phyloP scores from a whole-genome alignment of 345 rosid genomes.

The Firmiana major region DNA sequence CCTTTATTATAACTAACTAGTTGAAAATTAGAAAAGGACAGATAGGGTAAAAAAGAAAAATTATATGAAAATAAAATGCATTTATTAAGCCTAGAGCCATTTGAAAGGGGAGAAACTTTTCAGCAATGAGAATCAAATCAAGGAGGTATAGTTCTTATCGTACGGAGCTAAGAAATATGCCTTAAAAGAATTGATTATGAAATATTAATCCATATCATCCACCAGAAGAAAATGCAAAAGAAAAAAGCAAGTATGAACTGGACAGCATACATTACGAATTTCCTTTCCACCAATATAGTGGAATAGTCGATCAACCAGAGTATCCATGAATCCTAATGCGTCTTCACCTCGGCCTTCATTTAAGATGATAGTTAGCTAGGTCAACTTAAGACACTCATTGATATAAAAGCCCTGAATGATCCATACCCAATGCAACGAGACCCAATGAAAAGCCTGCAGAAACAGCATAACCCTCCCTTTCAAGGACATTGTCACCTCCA shows the following conservation, averaged over 20 bases:
- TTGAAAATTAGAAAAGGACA: background rate
- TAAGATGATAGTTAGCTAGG: constrained; percentile 18
- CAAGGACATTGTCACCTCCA: constrained; percentile 98
- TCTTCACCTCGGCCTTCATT: constrained; percentile 87
- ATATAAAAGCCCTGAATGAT: constrained; percentile 17
- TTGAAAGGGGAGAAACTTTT: background rate
- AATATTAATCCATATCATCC: background rate
- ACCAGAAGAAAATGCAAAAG: constrained; percentile 11
- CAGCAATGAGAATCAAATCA: background rate
- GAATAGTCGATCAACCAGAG: constrained; percentile 72
- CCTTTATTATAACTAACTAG: background rate
- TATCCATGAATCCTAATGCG: constrained; percentile 66
- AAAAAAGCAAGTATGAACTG: constrained; percentile 24
- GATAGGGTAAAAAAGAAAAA: background rate
- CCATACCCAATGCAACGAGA: constrained; percentile 90
- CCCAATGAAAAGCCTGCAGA: constrained; percentile 98
- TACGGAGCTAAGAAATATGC: constrained; percentile 7
- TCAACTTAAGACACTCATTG: background rate
- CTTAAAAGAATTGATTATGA: constrained; percentile 1
- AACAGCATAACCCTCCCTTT: constrained; percentile 98
- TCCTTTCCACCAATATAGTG: constrained; percentile 91
- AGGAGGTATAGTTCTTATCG: constrained; percentile 12
- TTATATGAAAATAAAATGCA: background rate
- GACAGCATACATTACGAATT: constrained; percentile 45
- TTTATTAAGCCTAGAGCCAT: background rate